These are phyloP conservation scores for Emergomyces africanus DNA, from an alignment of 2,329 filamentous ascomycete species.

Conservation along the genomic window DNA sequence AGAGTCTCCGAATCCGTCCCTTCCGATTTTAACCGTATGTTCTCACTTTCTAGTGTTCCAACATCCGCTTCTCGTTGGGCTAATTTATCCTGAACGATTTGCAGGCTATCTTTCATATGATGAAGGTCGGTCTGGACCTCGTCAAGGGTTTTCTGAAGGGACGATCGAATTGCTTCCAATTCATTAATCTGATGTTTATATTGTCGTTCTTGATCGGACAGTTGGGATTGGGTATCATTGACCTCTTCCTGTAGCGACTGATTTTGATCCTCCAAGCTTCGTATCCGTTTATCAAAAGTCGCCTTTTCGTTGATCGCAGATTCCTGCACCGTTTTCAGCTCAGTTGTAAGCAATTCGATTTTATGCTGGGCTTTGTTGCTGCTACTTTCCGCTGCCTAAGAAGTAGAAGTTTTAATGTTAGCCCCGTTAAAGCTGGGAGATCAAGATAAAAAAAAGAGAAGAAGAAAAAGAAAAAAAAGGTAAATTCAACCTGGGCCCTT, in stretches of 20 bases:
- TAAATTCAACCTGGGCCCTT: constrained; percentile 39
- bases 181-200: constrained; percentile 46
- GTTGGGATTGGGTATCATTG: constrained; percentile 66
- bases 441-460: neutral
- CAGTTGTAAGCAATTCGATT: constrained; percentile 40
- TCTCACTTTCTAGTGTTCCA: constrained; percentile 66
- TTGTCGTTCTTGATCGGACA: constrained; percentile 57
- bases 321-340: constrained; percentile 44
- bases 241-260: constrained; percentile 65
- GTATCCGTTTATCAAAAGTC: constrained; percentile 42
- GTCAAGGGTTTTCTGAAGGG: constrained; percentile 43
- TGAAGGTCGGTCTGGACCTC: constrained; percentile 42
- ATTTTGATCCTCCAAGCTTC: constrained; percentile 54
- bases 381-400: constrained; percentile 39
- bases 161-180: constrained; percentile 46
- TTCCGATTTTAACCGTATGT: constrained; percentile 72
- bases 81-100: constrained; percentile 53
- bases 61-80: constrained; percentile 56
- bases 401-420: neutral
- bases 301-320: constrained; percentile 42
- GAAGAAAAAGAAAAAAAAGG: neutral
- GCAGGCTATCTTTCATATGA: constrained; percentile 42
- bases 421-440: neutral
- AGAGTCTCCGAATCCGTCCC: constrained; percentile 79
- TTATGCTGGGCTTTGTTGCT: constrained; percentile 41